phyloP scores from a whole-genome alignment of 148 eudicot species.

The Talinum fruticosum region DNA sequence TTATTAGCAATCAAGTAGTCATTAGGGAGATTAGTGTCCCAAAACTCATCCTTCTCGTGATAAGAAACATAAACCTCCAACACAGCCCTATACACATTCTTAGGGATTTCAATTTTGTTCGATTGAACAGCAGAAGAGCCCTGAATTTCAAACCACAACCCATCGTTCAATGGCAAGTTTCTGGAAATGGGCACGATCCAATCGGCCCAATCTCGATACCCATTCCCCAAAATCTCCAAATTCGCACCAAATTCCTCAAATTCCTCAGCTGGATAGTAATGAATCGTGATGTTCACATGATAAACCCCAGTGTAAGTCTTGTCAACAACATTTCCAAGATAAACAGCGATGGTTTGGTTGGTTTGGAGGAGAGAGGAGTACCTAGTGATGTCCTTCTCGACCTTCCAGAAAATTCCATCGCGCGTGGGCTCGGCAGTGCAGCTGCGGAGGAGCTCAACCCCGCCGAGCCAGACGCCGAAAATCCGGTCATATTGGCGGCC shows the following conservation, averaged over 20 bases:
- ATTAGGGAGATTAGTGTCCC: conserved; percentile 68
- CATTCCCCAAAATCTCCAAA: not conserved
- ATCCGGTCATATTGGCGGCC: conserved; percentile 84
- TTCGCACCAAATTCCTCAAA: not conserved
- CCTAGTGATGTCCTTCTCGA: conserved; percentile 69
- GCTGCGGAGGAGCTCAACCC: conserved; percentile 82
- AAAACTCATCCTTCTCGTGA: conserved; percentile 88
- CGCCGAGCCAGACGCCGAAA: conserved; percentile 86
- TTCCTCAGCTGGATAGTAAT: conserved; percentile 50
- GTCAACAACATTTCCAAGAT: conserved; percentile 68
- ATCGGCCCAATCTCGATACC: conserved; percentile 47
- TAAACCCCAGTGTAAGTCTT: conserved; percentile 78
- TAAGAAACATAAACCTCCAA: conserved; percentile 83
- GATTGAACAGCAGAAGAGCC: conserved; percentile 43
- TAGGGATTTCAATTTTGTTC: conserved; percentile 54
- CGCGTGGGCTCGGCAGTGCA: conserved; percentile 89
- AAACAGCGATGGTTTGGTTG: conserved; percentile 66
- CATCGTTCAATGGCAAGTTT: conserved; percentile 67
- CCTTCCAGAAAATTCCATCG: conserved; percentile 72
- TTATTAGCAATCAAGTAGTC: conserved; percentile 63
- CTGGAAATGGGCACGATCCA: conserved; percentile 77
- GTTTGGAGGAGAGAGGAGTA: conserved; percentile 47
- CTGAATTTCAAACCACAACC: conserved; percentile 83
- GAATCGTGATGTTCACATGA: conserved; percentile 63
- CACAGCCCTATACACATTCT: conserved; percentile 73